Evolutionary conservation across 2,329 filamentous ascomycete species (phyloP).

Genomic region (Allantophomopsis cytisporea): DNA sequence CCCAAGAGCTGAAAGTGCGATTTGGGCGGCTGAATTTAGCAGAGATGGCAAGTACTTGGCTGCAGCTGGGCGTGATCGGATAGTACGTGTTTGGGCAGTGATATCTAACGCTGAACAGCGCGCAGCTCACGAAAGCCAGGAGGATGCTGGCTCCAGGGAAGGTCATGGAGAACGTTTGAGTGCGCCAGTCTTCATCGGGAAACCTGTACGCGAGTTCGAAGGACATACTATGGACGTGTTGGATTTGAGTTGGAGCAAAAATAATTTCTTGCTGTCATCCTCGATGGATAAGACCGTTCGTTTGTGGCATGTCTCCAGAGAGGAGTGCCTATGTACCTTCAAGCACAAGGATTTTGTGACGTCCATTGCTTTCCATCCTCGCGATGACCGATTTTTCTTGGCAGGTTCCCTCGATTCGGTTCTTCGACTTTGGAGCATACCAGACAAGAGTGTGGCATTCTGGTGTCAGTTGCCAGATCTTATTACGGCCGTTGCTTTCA

Average conservation of each 20-base stretch:
- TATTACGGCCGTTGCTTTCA: conserved; percentile 88
- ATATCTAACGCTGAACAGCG: conserved; percentile 74
- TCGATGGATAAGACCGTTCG: conserved; percentile 98
- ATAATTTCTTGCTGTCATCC: conserved; percentile 89
- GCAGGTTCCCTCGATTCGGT: conserved; percentile 85
- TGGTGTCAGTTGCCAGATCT: conserved; percentile 68
- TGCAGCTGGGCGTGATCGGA: conserved; percentile 78
- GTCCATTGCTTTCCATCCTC: conserved; percentile 86
- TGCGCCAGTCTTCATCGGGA: conserved; percentile 77
- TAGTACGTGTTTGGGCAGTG: conserved; percentile 81
- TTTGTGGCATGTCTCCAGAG: conserved; percentile 78
- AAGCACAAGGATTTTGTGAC: conserved; percentile 93
- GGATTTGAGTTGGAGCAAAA: conserved; percentile 97
- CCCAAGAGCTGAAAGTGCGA: conserved; percentile 37
- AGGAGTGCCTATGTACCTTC: conserved; percentile 85
- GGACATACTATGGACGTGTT: conserved; percentile 80
- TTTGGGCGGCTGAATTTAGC: conserved; percentile 91
- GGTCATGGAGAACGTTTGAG: conserved; percentile 53
- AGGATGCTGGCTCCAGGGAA: conserved; percentile 30
- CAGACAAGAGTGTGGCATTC: conserved; percentile 86
- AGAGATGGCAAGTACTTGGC: conserved; percentile 83
- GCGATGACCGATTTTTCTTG: conserved; percentile 91
- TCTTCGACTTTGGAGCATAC: conserved; percentile 88
- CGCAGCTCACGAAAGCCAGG: conserved; percentile 56
- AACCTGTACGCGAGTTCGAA: conserved; percentile 65